A percentile compares a stretch with the other conserved stretches of the same genome.
phyloP scores from a whole-genome alignment of 2,329 filamentous ascomycete genomes.

The Fusarium ambrosium region DNA sequence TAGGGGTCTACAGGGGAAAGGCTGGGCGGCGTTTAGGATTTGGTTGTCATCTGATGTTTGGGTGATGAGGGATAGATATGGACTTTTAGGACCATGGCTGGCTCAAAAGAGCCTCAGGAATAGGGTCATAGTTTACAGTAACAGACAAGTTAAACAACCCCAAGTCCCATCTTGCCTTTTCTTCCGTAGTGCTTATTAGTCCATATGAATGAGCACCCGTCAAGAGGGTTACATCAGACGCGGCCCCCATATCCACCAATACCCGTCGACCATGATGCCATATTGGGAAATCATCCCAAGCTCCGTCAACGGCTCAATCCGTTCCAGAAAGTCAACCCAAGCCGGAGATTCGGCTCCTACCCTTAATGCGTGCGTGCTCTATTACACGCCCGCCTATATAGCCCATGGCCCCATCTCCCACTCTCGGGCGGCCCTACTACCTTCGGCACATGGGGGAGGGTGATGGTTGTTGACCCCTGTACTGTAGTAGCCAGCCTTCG shows the following conservation, averaged over 20 bases:
- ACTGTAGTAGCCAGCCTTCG: background rate
- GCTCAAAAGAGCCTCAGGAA: background rate
- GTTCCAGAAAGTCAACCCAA: background rate
- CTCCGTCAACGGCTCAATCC: background rate
- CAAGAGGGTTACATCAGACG: background rate
- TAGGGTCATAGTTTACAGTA: background rate
- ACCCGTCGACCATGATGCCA: conserved; percentile 20
- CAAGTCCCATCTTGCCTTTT: background rate
- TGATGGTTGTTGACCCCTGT: background rate
- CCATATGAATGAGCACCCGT: background rate
- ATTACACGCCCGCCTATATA: background rate
- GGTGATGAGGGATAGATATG: background rate
- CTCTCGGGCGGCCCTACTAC: background rate
- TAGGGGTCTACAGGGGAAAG: conserved; percentile 2
- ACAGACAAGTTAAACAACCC: background rate
- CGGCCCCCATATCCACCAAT: conserved; percentile 26
- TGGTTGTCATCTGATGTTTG: background rate
- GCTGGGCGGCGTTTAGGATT: background rate
- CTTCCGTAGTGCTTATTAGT: background rate
- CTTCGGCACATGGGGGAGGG: background rate
- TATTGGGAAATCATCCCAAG: conserved; percentile 21
- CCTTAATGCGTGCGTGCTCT: background rate
- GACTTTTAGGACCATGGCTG: background rate
- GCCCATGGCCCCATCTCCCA: background rate
- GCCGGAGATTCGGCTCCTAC: background rate